Evolutionary conservation across 805 yeast genomes (phyloP).

Genomic region (Danielia oregonensis): DNA sequence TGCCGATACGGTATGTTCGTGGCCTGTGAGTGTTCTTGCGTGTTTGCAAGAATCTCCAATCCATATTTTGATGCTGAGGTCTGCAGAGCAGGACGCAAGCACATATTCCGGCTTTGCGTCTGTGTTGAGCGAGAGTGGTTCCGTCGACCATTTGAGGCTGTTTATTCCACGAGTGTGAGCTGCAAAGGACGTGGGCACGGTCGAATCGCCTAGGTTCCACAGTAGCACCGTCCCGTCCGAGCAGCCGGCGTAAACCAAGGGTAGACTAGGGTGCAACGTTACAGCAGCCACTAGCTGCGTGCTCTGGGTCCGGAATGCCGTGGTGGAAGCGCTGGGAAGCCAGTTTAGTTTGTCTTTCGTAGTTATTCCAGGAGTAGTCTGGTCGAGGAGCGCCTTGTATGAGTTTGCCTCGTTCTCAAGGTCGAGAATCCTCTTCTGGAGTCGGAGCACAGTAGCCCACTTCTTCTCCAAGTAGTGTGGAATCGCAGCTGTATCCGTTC

Average conservation of each 20-base stretch:
- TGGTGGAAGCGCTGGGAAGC: conserved; percentile 54
- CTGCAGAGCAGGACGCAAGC: conserved; percentile 51
- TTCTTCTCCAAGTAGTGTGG: conserved; percentile 62
- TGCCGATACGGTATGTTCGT: conserved; percentile 79
- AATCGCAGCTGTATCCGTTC: conserved; percentile 18
- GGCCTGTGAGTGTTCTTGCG: conserved; percentile 69
- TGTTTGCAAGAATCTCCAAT: conserved; percentile 51
- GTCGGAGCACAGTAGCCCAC: conserved; percentile 81
- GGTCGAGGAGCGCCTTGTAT: conserved; percentile 45
- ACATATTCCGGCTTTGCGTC: conserved; percentile 37
- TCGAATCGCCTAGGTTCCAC: conserved; percentile 58
- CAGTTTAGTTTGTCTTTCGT: conserved; percentile 42
- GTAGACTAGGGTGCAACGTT: conserved; percentile 72
- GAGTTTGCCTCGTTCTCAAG: conserved; percentile 57
- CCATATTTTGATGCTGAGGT: conserved; percentile 67
- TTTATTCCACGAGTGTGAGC: conserved; percentile 78
- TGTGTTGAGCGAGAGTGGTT: conserved; percentile 30
- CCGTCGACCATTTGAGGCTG: conserved; percentile 48
- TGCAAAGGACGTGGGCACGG: conserved; percentile 55
- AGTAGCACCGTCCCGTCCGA: conserved; percentile 68
- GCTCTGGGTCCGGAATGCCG: conserved; percentile 47
- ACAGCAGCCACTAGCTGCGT: conserved; percentile 57
- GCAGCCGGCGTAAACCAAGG: conserved; percentile 60
- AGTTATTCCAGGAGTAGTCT: conserved; percentile 7
- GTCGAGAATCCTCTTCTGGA: conserved; percentile 71